Percentiles rank a stretch among this genome's conserved stretches.
Conservation (phyloP, 495 filamentous ascomycete species). For the Hyaloscypha bicolor region DNA sequence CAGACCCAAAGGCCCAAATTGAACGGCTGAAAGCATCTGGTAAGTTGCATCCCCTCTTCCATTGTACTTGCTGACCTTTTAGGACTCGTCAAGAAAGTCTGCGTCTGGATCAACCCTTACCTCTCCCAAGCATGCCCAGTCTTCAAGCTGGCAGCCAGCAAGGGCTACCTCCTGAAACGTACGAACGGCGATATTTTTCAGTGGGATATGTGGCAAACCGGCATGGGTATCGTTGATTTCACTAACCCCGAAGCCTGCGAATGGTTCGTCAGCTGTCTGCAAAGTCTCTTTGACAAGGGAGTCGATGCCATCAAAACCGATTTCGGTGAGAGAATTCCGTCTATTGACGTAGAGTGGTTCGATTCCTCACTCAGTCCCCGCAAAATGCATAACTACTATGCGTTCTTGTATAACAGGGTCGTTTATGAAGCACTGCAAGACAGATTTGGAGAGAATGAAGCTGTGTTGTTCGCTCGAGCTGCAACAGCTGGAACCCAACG, state of each 20-base stretch:
- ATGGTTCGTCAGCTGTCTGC: slow-evolving; percentile 62
- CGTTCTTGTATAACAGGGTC: slow-evolving; percentile 68
- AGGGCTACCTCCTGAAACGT: slow-evolving; percentile 70
- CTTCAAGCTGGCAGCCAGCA: slow-evolving; percentile 63
- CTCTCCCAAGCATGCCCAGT: slow-evolving; percentile 67
- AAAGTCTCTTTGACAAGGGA: slow-evolving; percentile 63
- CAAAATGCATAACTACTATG: slow-evolving; percentile 77
- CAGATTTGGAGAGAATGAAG: slow-evolving; percentile 58
- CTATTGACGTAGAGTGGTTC: slow-evolving; percentile 60
- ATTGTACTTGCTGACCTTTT: background rate
- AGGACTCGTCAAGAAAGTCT: slow-evolving; percentile 61
- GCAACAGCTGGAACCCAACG: slow-evolving; percentile 68
- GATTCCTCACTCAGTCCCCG: slow-evolving; percentile 56
- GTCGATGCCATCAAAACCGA: slow-evolving; percentile 75
- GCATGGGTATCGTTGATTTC: slow-evolving; percentile 75
- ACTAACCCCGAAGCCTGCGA: slow-evolving; percentile 66
- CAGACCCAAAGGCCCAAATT: slow-evolving; percentile 65
- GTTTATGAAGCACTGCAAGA: slow-evolving; percentile 66
- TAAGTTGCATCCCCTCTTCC: background rate
- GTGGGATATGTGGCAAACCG: slow-evolving; percentile 75
- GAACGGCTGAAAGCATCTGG: slow-evolving; percentile 55
- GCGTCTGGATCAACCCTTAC: slow-evolving; percentile 75
- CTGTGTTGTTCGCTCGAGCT: slow-evolving; percentile 68
- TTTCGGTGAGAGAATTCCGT: slow-evolving; percentile 71
- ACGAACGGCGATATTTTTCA: slow-evolving; percentile 72